These are phyloP conservation scores for Scheffersomyces coipomensis DNA, from an alignment of 805 yeast genomes.

Conservation along the genomic window DNA sequence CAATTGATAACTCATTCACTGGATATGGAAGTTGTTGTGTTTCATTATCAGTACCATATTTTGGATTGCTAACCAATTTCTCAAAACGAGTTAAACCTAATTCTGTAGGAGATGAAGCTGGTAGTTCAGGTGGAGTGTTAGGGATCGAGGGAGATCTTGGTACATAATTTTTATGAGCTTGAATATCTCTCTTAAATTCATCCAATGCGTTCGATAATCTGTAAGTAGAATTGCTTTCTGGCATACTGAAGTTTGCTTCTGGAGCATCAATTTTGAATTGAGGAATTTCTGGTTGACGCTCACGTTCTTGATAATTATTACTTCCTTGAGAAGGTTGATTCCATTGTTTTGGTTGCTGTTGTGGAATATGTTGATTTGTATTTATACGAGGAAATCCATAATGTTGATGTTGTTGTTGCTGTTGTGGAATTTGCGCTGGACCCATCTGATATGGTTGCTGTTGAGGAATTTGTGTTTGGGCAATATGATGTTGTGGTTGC, in stretches of 20 bases:
- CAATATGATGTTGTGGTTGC: neutral
- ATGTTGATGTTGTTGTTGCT: neutral
- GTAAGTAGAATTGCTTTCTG: conserved; percentile 4
- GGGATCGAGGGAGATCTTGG: conserved; percentile 11
- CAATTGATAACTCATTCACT: neutral
- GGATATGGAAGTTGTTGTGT: neutral
- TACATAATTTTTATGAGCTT: conserved; percentile 17
- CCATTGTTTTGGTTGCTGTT: neutral
- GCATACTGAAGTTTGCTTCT: neutral
- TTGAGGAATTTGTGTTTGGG: neutral
- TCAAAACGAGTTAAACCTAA: conserved; percentile 12
- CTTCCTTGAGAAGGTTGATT: neutral
- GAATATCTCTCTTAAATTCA: conserved; percentile 26
- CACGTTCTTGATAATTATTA: neutral
- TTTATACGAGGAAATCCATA: neutral
- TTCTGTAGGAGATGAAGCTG: conserved; percentile 12
- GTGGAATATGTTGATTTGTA: neutral
- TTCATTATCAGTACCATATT: neutral
- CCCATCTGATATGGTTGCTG: neutral
- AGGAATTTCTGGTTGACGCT: neutral
- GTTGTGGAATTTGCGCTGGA: neutral
- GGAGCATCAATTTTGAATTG: neutral
- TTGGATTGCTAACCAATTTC: conserved; percentile 2
- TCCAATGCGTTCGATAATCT: conserved; percentile 26
- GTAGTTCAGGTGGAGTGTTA: conserved; percentile 9